Percentiles rank a stretch among this genome's conserved stretches.
Conservation (phyloP, 257 asterid species). For the Forsythia suspensa region DNA sequence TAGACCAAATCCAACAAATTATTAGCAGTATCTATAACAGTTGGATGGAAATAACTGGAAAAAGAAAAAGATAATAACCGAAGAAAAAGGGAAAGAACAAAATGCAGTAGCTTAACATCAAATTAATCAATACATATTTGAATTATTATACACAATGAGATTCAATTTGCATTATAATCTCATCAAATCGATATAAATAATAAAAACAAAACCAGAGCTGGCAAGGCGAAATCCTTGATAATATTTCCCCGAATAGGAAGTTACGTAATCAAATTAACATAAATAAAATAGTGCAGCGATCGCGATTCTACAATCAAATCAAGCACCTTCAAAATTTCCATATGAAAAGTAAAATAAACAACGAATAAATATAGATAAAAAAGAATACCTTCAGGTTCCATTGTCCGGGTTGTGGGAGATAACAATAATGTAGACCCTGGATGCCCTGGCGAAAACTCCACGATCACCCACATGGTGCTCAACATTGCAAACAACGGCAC, state of each 20-base stretch:
- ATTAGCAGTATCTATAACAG: too few species aligned
- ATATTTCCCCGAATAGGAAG: neutral
- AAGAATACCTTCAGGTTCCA: neutral
- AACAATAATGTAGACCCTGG: neutral
- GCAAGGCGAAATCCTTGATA: too few species aligned
- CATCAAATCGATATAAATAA: neutral
- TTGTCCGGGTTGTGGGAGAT: constrained; percentile 2
- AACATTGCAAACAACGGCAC: neutral
- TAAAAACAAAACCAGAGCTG: too few species aligned
- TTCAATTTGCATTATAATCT: too few species aligned
- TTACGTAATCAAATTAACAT: neutral
- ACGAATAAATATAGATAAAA: neutral
- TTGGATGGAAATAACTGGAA: too few species aligned
- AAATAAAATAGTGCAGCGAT: too few species aligned
- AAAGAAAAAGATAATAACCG: too few species aligned
- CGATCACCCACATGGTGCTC: constrained; percentile 9
- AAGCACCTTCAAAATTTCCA: neutral
- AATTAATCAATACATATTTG: neutral
- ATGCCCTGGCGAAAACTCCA: neutral
- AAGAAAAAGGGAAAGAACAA: too few species aligned
- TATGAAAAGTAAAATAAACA: too few species aligned
- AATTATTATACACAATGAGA: neutral
- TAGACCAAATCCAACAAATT: neutral
- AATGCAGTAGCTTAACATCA: neutral
- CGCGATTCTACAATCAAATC: too few species aligned